Evolutionary conservation across 805 yeast species (phyloP), one percentile per base, ranked within the genome.

Genomic region (Ogataea henricii): DNA sequence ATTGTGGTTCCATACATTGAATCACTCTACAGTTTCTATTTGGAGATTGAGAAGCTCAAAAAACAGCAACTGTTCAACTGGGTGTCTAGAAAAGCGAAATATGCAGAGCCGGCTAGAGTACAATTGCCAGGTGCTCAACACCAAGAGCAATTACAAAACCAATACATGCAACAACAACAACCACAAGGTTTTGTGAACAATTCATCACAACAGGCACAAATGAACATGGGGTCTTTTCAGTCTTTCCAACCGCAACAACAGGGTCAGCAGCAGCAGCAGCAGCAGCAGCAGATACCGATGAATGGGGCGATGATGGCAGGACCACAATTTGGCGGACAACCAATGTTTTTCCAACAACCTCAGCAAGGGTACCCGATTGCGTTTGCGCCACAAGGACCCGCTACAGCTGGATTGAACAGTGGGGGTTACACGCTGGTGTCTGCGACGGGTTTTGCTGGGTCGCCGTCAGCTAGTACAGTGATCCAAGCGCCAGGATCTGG

Each of bases 1-100:
- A 23, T 60, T n/a, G 43, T 35, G 6, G 21, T 55, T 6, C 62
- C 69, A 9, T 55, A 53, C 40, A 43, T 61, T 10, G 59, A 61
- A 40, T 47, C 49, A 20, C 44, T 61, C n/a, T 40, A 45, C 29
- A 56, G 62, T 12, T 62, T 63, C 32, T 63, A 53, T 30, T 13
- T 22, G 3, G 54, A 56, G 25, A 51, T 60, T 40, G 53, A 55
- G 16, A 40, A 47, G 21, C 30, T 60, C 9, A 47, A 47, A 17
- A 41, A 40, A 13, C 39, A 49, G 21, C 36, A 52, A 1, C 22
- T 50, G 7, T 59, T 53, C 45, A 51, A 61, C 35, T 63, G 66
- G 67, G 47, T 42, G 3, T 48, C 42, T 12, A 26, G 42, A 27
- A 39, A 39, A 39, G 42, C 42, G 32, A 33, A 39, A 6, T 39